Conservation (phyloP, 768 basidiomycete genomes). For the Suillus decipiens region DNA sequence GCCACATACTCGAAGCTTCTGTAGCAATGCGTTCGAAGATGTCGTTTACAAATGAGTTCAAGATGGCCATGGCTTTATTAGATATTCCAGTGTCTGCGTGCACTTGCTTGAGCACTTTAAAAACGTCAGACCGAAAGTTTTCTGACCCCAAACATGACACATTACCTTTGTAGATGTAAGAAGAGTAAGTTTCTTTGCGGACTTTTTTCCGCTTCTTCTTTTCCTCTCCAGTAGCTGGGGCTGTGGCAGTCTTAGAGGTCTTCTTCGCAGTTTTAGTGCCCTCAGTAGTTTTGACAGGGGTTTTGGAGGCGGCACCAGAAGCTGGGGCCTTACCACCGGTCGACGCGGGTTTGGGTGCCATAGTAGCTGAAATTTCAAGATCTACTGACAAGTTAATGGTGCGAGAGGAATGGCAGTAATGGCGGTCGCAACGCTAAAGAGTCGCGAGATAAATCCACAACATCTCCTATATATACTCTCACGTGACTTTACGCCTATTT, state of each 20-base stretch:
- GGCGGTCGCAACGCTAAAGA: conserved; percentile 12
- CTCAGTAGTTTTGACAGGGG: conserved; percentile 55
- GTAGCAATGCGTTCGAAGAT: conserved; percentile 93
- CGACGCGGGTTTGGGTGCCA: conserved; percentile 67
- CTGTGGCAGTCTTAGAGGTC: conserved; percentile 54
- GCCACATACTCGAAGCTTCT: conserved; percentile 79
- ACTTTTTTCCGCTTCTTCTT: conserved; percentile 89
- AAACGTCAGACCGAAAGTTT: conserved; percentile 11
- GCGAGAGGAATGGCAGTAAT: conserved; percentile 19
- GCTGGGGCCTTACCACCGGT: conserved; percentile 75
- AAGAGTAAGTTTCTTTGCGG: conserved; percentile 91
- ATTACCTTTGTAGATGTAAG: conserved; percentile 89
- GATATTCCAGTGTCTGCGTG: conserved; percentile 99
- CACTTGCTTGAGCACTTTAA: conserved; percentile 88
- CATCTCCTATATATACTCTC: conserved; percentile 37
- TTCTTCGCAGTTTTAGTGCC: conserved; percentile 81
- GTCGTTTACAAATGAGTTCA: conserved; percentile 96
- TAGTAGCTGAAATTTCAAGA: conserved; percentile 24
- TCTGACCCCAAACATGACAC: conserved; percentile 9
- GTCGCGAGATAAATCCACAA: conserved; percentile 11
- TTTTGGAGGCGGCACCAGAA: conserved; percentile 57
- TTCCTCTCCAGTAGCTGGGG: conserved; percentile 61
- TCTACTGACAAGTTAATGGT: not conserved
- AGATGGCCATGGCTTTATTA: conserved; percentile 97
- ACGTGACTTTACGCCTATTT: conserved; percentile 37